Base-by-base conservation (phyloP, 164 flowering plant genomes). In the Platanus orientalis region DNA sequence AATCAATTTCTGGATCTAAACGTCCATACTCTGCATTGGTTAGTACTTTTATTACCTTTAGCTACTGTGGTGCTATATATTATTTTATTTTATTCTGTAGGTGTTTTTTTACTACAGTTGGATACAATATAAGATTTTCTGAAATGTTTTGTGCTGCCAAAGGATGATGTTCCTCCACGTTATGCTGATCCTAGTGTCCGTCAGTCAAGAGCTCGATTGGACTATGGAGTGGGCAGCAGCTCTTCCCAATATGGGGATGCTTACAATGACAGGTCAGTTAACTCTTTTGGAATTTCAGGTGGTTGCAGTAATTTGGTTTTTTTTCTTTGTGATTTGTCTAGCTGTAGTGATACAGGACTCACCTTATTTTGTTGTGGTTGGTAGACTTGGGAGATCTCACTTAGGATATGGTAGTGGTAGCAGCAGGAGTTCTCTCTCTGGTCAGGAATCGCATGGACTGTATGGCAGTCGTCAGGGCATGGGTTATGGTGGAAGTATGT, bases 91-190 rank as follows among this genome's bases (percentile, higher is more conserved):
- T 36, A 4, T 25, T 57, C 7, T 63, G 53, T 62, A 27, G 3
- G 1, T n/a, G n/a, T 5, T 6, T 34, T 57, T 45, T n/a, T 26
- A 7, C 24, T 6, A 7, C 12, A 7, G 49, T 29, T 48, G 23
- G 26, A 32, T 55, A n/a, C 24, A 57, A 23, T 34, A 0, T 36
- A 12, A 48, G 7, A 9, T 29, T 19, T 6, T 67, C 16, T 54
- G 48, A 53, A 26, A 29, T 42, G 6, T 62, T 19, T 56, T 32
- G 12, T 48, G 45, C 40, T 25, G 12, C 58, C 4, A 29, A 44
- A 94, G 99, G 95, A 85, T 71, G 99, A 89, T 76, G 84, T 76
- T 28, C 92, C 92, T 72, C 78, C 95, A 19, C 91, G 90, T 16
- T 94, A 91, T 80, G 74, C 84, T 66, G 99, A 94, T 64, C 26